Evolutionary conservation across 768 basidiomycete species (phyloP).

Genomic region (Gloeophyllum trabeum): DNA sequence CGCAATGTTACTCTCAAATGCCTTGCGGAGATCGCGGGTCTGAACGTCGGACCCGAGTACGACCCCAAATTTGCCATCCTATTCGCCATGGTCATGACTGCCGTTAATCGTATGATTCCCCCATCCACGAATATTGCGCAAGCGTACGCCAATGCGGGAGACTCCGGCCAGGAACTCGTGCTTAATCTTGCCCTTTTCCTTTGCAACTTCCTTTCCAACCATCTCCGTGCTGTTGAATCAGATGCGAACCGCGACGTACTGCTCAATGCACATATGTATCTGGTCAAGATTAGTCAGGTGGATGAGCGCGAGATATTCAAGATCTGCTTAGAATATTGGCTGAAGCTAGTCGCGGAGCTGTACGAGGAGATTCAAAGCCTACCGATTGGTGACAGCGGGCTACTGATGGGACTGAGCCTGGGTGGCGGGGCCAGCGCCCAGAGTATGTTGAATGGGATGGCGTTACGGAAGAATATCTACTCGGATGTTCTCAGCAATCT

Average conservation of each 20-base stretch:
- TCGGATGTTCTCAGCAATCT: conserved; percentile 91
- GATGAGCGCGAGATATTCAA: conserved; percentile 99
- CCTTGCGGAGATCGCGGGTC: conserved; percentile 89
- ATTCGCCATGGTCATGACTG: conserved; percentile 98
- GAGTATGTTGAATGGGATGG: conserved; percentile 66
- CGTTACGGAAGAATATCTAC: conserved; percentile 89
- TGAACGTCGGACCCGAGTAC: conserved; percentile 93
- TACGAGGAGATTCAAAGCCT: conserved; percentile 95
- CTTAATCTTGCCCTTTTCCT: conserved; percentile 97
- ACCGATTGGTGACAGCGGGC: conserved; percentile 76
- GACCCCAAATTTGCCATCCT: conserved; percentile 96
- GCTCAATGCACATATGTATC: conserved; percentile 93
- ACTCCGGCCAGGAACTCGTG: conserved; percentile 92
- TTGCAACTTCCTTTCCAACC: conserved; percentile 88
- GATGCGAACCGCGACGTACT: conserved; percentile 85
- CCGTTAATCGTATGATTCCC: conserved; percentile 93
- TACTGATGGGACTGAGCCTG: conserved; percentile 84
- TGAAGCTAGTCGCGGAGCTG: conserved; percentile 88
- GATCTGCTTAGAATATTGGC: conserved; percentile 97
- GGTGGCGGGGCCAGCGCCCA: conserved; percentile 52
- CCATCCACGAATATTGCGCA: conserved; percentile 90
- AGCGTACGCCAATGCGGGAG: conserved; percentile 82
- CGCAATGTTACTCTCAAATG: conserved; percentile 96
- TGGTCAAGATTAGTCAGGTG: conserved; percentile 96
- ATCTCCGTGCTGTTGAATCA: conserved; percentile 90